Conservation (phyloP, 2,329 filamentous ascomycete species). For the Botrytis fabae region DNA sequence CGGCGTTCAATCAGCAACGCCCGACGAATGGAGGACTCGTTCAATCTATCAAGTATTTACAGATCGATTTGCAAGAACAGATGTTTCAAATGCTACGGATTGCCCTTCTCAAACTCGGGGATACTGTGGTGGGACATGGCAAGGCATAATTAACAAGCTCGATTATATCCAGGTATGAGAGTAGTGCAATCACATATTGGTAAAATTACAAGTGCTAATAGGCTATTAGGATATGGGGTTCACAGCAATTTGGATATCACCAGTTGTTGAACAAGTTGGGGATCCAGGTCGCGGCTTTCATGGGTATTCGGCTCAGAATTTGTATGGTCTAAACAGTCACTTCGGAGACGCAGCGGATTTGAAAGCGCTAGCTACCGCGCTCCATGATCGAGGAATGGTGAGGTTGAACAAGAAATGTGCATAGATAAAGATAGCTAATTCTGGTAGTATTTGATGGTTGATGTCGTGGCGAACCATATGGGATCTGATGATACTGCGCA, state of each 20-base stretch:
- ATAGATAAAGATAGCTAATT: background rate
- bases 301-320: slow-evolving; percentile 49
- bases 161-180: slow-evolving; percentile 44
- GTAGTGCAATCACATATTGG: background rate
- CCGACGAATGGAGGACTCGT: slow-evolving; percentile 12
- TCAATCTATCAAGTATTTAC: slow-evolving; percentile 23
- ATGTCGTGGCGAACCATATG: slow-evolving; percentile 53
- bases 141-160: slow-evolving; percentile 45
- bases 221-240: slow-evolving; percentile 27
- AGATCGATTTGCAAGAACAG: slow-evolving; percentile 47
- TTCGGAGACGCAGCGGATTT: slow-evolving; percentile 51
- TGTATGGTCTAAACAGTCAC: slow-evolving; percentile 50
- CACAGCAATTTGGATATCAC: slow-evolving; percentile 46
- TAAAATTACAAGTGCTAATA: slow-evolving; percentile 39
- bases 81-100: slow-evolving; percentile 38
- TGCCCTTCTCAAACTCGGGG: slow-evolving; percentile 35
- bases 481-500: slow-evolving; percentile 38
- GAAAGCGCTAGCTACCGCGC: slow-evolving; percentile 46
- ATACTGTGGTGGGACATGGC: slow-evolving; percentile 52
- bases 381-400: slow-evolving; percentile 48
- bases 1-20: background rate
- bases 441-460: slow-evolving; percentile 50
- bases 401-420: accelerated
- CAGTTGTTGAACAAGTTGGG: slow-evolving; percentile 44
- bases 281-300: slow-evolving; percentile 45